Base-by-base conservation (phyloP, 2,329 filamentous ascomycete species). In the Ambrosiella xylebori region DNA sequence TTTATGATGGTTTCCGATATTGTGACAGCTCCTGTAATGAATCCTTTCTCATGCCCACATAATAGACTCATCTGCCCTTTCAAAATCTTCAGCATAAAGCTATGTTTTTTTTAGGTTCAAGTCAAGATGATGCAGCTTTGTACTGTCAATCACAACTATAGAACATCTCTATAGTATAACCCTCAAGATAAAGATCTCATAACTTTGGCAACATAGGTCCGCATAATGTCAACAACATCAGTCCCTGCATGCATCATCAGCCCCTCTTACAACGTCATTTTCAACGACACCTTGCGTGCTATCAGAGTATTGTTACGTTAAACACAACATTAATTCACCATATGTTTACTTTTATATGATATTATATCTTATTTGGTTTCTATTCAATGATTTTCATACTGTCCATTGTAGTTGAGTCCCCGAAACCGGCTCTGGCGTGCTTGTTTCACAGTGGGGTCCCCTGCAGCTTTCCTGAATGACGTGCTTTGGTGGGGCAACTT, bases 391-490 rank as follows among this genome's bases (percentile, higher is more conserved):
- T 41, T 41, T n/a, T 41, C 39, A 41, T n/a, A 12, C 39, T 6
- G 11, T 49, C 15, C 8, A 11, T 51, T 19, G 8, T 13, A 7
- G 9, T 11, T 51, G 17, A n/a, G 11, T 7, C 17, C 8, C 54
- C 41, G 54, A 56, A 44, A 56, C 41, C 54, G 54, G 54, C 40
- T 45, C 54, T 56, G 45, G 17, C 40, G 38, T 55, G 38, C 38
- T 27, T 44, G 38, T 41, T 35, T 55, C 40, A 55, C 19, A 35
- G 54, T 56, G 17, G 19, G 17, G 54, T 45, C 40, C 15, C 44
- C 54, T 56, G 40, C 15, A 35, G 39, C 39, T 55, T 45, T 11
- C 19, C 40, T 11, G 40, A 38, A 56, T 56, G 54, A 56, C 54
- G 41, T 56, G 54, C 27, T 56, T 56, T 38, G 41, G 41, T 56